phyloP scores from a whole-genome alignment of 208 protist genomes.

The Polymyxa betae region DNA sequence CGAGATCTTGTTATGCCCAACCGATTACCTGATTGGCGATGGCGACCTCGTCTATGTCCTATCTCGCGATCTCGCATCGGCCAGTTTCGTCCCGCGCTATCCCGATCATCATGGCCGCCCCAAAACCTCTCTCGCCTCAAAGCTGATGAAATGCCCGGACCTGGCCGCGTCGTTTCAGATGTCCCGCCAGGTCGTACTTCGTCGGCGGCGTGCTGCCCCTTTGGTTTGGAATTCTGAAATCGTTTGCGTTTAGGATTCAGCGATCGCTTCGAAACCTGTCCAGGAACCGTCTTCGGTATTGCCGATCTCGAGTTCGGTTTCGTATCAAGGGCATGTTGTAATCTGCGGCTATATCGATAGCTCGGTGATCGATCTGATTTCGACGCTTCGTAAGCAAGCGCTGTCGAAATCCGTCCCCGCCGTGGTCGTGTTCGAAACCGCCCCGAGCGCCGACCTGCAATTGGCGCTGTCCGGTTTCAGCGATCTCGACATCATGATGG shows the following conservation, averaged over 20 bases:
- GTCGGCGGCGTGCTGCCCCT: too few relatives aligned
- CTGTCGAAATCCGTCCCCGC: background rate
- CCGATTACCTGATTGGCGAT: background rate
- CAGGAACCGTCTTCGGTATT: background rate
- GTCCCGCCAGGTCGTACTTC: too few relatives aligned
- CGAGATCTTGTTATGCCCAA: background rate
- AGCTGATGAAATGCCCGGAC: too few relatives aligned
- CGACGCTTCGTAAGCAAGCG: background rate
- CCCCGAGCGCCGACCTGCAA: background rate
- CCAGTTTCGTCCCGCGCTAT: background rate
- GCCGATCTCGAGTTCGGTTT: background rate
- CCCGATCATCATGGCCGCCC: too few relatives aligned
- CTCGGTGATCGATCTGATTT: background rate
- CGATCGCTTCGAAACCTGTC: background rate
- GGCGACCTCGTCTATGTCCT: conserved; percentile 29
- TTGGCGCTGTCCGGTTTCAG: background rate
- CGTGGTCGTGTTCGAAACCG: background rate
- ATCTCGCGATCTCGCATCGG: background rate
- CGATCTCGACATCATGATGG: conserved; percentile 14
- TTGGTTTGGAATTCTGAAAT: background rate
- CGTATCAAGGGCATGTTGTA: background rate
- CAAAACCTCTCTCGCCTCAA: too few relatives aligned
- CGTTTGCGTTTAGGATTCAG: background rate
- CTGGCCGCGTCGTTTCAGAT: background rate
- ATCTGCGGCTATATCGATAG: background rate